These are phyloP conservation scores for Paspalum notatum DNA, from an alignment of 176 grass and related monocot species.

Conservation along the genomic window DNA sequence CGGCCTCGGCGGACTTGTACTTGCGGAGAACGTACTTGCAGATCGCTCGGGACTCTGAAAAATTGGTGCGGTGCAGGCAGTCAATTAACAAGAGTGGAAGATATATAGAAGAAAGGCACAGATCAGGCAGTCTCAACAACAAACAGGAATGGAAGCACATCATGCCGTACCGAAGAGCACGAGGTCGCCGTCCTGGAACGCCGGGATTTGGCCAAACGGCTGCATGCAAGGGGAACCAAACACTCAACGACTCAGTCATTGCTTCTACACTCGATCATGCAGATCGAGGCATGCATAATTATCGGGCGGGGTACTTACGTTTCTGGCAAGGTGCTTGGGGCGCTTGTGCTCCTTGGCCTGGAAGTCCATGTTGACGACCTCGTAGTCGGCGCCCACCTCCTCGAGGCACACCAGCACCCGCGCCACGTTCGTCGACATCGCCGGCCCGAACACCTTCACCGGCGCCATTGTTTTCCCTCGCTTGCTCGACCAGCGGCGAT, in stretches of 20 bases:
- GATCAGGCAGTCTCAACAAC: too few relatives aligned
- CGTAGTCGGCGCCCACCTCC: slow-evolving; percentile 47
- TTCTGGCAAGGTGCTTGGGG: slow-evolving; percentile 36
- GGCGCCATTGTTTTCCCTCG: slow-evolving; percentile 9
- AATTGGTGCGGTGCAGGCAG: background rate
- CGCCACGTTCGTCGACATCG: slow-evolving; percentile 22
- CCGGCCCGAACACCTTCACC: slow-evolving; percentile 41
- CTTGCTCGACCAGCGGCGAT: too few relatives aligned
- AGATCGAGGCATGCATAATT: background rate
- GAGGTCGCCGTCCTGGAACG: slow-evolving; percentile 50
- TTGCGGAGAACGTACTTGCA: slow-evolving; percentile 7
- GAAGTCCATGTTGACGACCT: slow-evolving; percentile 40
- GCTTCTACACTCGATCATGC: background rate
- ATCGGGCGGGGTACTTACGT: slow-evolving; percentile 15
- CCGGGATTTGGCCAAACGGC: slow-evolving; percentile 50
- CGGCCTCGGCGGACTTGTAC: background rate
- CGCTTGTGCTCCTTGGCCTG: slow-evolving; percentile 26
- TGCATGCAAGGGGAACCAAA: background rate
- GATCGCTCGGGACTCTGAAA: slow-evolving; percentile 39
- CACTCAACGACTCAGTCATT: background rate
- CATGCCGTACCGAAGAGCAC: slow-evolving; percentile 21
- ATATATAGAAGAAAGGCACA: background rate
- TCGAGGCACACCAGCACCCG: slow-evolving; percentile 42
- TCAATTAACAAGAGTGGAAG: background rate
- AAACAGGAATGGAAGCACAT: background rate